These are phyloP conservation scores for Aspergillus clavatus DNA, from an alignment of 2,329 filamentous ascomycete species.

Conservation along the genomic window DNA sequence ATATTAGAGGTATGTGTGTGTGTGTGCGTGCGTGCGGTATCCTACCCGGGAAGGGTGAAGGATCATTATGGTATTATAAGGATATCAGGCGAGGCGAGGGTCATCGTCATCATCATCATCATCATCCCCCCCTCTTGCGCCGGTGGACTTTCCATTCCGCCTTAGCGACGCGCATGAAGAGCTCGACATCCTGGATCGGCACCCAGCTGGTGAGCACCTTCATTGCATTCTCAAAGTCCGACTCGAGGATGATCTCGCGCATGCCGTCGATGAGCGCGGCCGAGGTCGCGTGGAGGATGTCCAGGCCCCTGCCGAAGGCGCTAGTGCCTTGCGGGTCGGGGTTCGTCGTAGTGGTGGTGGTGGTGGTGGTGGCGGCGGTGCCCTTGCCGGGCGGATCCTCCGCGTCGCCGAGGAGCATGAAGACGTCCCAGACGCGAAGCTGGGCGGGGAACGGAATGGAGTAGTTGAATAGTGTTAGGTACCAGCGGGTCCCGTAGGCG, in stretches of 20 bases:
- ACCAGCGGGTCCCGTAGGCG: constrained; percentile 96
- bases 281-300: constrained; percentile 83
- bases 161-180: constrained; percentile 84
- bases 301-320: constrained; percentile 62
- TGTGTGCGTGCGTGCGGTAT: too few relatives aligned
- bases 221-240: constrained; percentile 97
- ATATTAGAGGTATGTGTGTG: too few relatives aligned
- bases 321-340: constrained; percentile 21
- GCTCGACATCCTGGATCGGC: constrained; percentile 86
- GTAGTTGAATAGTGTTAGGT: constrained; percentile 94
- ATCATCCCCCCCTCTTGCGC: constrained; percentile 42
- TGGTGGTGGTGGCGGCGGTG: too few relatives aligned
- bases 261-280: constrained; percentile 88
- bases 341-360: too few relatives aligned
- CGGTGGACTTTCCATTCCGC: constrained; percentile 73
- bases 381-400: constrained; percentile 38
- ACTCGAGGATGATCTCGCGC: constrained; percentile 79
- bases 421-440: constrained; percentile 94
- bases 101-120: too few relatives aligned
- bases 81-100: too few relatives aligned
- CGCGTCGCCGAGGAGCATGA: constrained; percentile 83
- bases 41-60: too few relatives aligned
- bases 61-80: too few relatives aligned
- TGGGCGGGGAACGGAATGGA: constrained; percentile 92
- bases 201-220: constrained; percentile 93